phyloP scores from a whole-genome alignment of 257 asterid genomes.

The Datura wrightii region DNA sequence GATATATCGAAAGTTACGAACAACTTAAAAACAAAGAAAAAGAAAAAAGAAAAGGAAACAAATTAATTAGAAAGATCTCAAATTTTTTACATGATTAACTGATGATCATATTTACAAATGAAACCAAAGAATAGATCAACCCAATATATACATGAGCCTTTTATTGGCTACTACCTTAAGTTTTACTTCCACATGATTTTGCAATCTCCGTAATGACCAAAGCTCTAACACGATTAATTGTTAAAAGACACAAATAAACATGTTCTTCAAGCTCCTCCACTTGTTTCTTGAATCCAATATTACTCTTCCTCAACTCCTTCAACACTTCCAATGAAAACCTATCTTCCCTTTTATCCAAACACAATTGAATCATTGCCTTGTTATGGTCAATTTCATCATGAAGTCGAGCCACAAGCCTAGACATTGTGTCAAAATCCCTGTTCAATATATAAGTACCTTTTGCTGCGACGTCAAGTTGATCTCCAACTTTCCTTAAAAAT shows the following conservation, averaged over 20 bases:
- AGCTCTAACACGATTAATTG: conserved; percentile 74
- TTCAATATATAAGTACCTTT: conserved; percentile 81
- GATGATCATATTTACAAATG: neutral
- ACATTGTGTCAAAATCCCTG: conserved; percentile 83
- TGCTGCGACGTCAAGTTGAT: conserved; percentile 79
- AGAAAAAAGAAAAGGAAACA: too few species aligned
- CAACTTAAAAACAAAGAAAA: neutral
- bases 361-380: conserved; percentile 57
- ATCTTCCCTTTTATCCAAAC: conserved; percentile 63
- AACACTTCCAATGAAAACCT: conserved; percentile 49
- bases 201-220: conserved; percentile 66
- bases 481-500: conserved; percentile 43
- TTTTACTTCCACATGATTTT: conserved; percentile 33
- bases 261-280: conserved; percentile 85
- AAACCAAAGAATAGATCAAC: neutral
- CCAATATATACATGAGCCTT: neutral
- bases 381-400: conserved; percentile 78
- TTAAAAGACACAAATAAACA: conserved; percentile 67
- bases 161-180: neutral
- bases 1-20: too few species aligned
- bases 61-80: neutral
- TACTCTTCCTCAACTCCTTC: conserved; percentile 65
- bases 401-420: conserved; percentile 63
- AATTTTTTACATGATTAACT: neutral
- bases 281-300: conserved; percentile 59